These are phyloP conservation scores for Pistacia atlantica DNA, from an alignment of 345 rosid genomes.

Conservation along the genomic window DNA sequence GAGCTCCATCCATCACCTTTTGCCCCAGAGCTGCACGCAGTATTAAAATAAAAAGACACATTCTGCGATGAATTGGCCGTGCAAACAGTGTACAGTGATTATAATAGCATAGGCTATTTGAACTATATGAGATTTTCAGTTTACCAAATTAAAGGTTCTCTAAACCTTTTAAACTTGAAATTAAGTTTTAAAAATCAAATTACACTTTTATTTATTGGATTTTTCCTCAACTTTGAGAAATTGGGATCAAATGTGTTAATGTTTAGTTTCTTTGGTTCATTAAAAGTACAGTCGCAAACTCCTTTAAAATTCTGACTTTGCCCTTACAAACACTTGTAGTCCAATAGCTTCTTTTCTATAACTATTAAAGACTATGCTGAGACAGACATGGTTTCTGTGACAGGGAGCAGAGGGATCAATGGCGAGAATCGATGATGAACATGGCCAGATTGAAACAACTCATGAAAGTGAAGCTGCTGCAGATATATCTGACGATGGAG, in stretches of 20 bases:
- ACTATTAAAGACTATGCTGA: neutral
- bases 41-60: no score
- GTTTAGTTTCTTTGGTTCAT: conserved; percentile 5
- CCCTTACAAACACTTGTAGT: neutral
- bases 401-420: conserved; percentile 35
- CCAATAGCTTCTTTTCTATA: neutral
- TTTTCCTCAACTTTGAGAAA: no score
- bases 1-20: no score
- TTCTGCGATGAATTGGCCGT: no score
- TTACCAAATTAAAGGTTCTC: no score
- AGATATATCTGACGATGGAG: conserved; percentile 24
- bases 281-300: neutral
- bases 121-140: no score
- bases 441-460: conserved; percentile 21
- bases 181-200: no score
- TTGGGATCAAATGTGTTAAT: neutral
- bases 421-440: conserved; percentile 22
- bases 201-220: no score
- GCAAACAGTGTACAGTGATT: no score
- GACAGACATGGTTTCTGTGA: conserved; percentile 8
- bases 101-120: no score
- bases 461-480: conserved; percentile 17
- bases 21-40: no score
- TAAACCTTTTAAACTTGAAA: no score
- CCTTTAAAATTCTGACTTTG: neutral